Percentiles rank a stretch among this genome's conserved stretches.
Conservation (phyloP, 495 filamentous ascomycete genomes). For the Neurospora sp. region DNA sequence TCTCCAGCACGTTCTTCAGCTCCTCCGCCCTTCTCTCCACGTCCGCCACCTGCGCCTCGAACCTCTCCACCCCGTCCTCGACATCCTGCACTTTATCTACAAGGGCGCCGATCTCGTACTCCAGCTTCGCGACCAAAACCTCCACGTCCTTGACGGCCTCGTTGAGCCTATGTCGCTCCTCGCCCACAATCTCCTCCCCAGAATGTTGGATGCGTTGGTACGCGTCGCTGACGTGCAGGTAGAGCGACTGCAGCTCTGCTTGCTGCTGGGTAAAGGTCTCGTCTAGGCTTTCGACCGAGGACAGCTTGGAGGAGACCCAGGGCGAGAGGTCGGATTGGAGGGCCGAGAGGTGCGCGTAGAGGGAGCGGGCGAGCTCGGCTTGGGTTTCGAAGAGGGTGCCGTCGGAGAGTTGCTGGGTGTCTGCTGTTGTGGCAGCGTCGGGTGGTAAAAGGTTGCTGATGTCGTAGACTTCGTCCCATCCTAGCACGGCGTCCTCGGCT, state of each 20-base stretch:
- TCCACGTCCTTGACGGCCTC: constrained; percentile 79
- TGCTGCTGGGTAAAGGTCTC: constrained; percentile 48
- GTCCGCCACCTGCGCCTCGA: constrained; percentile 68
- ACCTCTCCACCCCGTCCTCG: constrained; percentile 71
- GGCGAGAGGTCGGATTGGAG: constrained; percentile 42
- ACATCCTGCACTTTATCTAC: constrained; percentile 79
- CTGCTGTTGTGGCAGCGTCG: constrained; percentile 22
- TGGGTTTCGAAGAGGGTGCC: constrained; percentile 5
- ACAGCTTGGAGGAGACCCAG: constrained; percentile 60
- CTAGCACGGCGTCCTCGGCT: constrained; percentile 79
- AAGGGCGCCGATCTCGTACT: constrained; percentile 83
- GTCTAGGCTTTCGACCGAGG: constrained; percentile 52
- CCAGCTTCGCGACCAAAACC: constrained; percentile 72
- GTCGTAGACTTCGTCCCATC: constrained; percentile 47
- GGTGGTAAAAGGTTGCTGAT: constrained; percentile 18
- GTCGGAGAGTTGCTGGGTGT: neutral
- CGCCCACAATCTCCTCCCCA: constrained; percentile 54
- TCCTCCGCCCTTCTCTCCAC: constrained; percentile 66
- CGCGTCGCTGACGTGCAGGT: constrained; percentile 54
- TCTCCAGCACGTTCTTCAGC: constrained; percentile 54
- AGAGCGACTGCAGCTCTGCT: constrained; percentile 58
- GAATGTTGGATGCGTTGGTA: constrained; percentile 54
- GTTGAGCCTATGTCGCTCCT: constrained; percentile 54
- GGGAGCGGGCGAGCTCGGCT: constrained; percentile 50
- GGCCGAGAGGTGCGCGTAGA: constrained; percentile 39